Conservation (phyloP, 306 rosid genomes). For the Lotus japonicus region DNA sequence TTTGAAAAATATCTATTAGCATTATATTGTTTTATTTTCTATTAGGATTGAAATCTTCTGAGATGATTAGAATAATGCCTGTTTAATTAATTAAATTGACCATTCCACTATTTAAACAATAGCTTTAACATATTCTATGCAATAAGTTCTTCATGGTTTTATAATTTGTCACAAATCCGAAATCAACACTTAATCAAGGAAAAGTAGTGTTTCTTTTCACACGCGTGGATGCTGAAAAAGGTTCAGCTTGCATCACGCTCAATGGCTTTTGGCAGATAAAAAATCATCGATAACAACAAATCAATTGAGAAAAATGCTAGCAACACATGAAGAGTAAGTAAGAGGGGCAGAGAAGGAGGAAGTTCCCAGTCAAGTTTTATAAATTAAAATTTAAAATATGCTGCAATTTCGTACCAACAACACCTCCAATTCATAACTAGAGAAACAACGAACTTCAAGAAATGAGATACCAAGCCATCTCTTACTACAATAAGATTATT, state of each 20-base stretch:
- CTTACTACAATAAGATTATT: conserved; percentile 29
- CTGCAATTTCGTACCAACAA: conserved; percentile 23
- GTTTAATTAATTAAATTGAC: no score
- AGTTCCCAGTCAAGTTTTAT: background rate
- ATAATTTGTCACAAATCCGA: background rate
- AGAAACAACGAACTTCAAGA: conserved; percentile 32
- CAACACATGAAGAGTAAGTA: background rate
- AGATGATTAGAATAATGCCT: no score
- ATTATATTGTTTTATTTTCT: no score
- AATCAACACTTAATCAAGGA: background rate
- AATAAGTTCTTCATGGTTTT: background rate
- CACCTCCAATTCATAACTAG: conserved; percentile 26
- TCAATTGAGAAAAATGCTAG: background rate
- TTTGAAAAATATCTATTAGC: background rate
- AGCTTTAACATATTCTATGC: background rate
- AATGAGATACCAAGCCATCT: conserved; percentile 29
- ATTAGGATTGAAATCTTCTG: no score
- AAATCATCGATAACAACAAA: conserved; percentile 5
- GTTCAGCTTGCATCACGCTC: background rate
- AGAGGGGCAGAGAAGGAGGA: background rate
- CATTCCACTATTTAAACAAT: no score
- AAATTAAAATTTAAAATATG: conserved; percentile 22
- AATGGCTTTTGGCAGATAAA: no score
- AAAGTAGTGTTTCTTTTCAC: background rate
- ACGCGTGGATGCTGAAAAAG: background rate